Conservation (phyloP, 1,139 yeast genomes). For the Debaryomycetaceae sp. region DNA sequence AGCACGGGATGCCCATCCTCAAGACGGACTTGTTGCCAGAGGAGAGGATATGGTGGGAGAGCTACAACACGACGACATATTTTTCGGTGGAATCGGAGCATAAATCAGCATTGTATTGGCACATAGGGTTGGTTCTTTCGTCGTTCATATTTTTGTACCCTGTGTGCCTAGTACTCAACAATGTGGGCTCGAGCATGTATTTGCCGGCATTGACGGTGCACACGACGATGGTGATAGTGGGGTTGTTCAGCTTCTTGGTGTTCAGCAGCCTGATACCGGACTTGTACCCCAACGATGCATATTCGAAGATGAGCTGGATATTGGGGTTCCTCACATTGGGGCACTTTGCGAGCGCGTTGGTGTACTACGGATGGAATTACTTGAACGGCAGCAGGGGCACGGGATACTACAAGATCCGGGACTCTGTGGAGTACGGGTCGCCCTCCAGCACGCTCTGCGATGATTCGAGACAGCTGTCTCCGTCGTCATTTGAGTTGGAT, state of each 20-base stretch:
- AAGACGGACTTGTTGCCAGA: conserved; percentile 66
- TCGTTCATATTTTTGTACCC: conserved; percentile 68
- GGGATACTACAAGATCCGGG: neutral
- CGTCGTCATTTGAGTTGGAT: conserved; percentile 3
- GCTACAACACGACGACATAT: conserved; percentile 77
- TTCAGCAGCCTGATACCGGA: conserved; percentile 55
- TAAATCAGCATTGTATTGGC: conserved; percentile 55
- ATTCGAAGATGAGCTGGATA: conserved; percentile 62
- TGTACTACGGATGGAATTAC: conserved; percentile 17
- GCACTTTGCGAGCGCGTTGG: conserved; percentile 53
- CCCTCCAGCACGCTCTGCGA: conserved; percentile 43
- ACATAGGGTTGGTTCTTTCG: conserved; percentile 44
- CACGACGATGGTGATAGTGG: conserved; percentile 40
- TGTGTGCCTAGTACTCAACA: conserved; percentile 60
- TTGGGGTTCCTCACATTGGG: conserved; percentile 49
- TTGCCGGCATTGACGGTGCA: conserved; percentile 56
- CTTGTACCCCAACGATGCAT: conserved; percentile 75
- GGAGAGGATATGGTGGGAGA: conserved; percentile 75
- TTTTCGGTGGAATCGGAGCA: conserved; percentile 54
- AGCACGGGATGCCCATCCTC: conserved; percentile 77
- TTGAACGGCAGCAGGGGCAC: conserved; percentile 3
- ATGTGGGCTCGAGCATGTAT: conserved; percentile 55
- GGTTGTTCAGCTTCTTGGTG: conserved; percentile 57
- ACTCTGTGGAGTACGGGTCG: conserved; percentile 14
- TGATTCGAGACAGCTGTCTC: conserved; percentile 13